Base-by-base conservation (phyloP, 2,329 filamentous ascomycete species). In the Endoconidiophora polonica region DNA sequence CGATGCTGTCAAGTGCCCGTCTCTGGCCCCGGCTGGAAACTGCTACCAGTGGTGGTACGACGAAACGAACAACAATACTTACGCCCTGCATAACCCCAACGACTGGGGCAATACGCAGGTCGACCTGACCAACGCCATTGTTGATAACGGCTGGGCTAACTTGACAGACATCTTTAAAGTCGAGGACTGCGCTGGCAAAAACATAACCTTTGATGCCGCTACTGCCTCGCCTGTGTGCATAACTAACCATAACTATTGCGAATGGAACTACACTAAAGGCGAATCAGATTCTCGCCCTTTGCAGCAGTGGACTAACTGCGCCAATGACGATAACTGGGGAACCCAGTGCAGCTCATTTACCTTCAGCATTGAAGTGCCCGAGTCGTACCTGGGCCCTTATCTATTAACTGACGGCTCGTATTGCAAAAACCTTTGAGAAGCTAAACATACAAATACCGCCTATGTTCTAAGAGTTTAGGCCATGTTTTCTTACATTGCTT, bases 381-480 rank as follows among this genome's bases (percentile, higher is more conserved):
- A 57, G 53, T 58, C 58, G 5, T 59, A 58, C n/a, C 54, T 58
- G 14, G 58, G 58, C 2, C 58, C 56, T 1, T 41, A 58, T 6
- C 48, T 59, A n/a, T 37, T 33, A n/a, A 45, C 29, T 20, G 52
- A 55, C 45, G 37, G 38, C 10, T 41, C 38, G 20, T 42, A 55
- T 45, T 54, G 52, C 45, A 45, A 52, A 26, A 48, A 50, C 49
- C 42, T 54, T 48, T 38, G 38, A 38, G 46, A 44, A 4, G 53
- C 29, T 6, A n/a, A 5, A 14, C 10, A 23, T 22, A n/a, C 22
- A 23, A 42, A 36, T 24, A 46, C 48, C 38, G 26, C 26, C 26
- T 29, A 51, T 24, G 4, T 9, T 10, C 26, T 10, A 33, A 33
- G 26, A 33, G 26, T 10, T 33, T 33, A 10, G 1, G 26, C 26